These are phyloP conservation scores for Exophiala oligosperma DNA, from an alignment of 2,329 filamentous ascomycete species.

Conservation along the genomic window DNA sequence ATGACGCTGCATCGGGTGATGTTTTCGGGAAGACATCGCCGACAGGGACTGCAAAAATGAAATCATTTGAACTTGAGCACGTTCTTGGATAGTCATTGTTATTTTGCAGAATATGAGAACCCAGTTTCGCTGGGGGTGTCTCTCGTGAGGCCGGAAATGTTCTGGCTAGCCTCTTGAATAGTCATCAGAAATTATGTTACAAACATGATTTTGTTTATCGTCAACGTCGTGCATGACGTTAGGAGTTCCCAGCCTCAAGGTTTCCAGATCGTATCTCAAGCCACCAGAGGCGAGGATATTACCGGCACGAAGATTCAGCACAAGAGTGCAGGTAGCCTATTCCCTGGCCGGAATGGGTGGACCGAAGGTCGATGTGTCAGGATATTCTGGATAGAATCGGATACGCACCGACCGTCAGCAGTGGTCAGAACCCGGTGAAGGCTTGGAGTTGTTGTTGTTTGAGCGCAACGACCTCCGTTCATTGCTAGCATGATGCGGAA, in stretches of 20 bases:
- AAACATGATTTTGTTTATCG: neutral
- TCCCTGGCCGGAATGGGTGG: too few relatives aligned
- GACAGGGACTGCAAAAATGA: neutral
- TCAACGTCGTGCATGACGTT: neutral
- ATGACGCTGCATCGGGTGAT: neutral
- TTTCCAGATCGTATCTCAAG: neutral
- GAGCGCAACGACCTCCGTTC: neutral
- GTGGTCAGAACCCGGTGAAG: too few relatives aligned
- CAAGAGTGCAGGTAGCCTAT: too few relatives aligned
- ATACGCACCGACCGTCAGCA: too few relatives aligned
- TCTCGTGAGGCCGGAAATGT: neutral
- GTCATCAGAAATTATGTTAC: neutral
- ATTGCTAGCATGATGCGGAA: neutral
- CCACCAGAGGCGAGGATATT: neutral
- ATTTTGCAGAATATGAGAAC: neutral
- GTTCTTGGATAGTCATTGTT: constrained; percentile 3
- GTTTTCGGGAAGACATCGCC: neutral
- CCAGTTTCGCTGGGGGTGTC: neutral
- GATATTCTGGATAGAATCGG: too few relatives aligned
- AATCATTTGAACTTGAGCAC: constrained; percentile 12
- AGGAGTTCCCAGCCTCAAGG: neutral
- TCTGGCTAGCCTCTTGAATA: neutral
- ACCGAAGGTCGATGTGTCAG: too few relatives aligned
- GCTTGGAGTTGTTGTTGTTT: too few relatives aligned
- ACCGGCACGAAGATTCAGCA: neutral